Percentiles rank a stretch among this genome's conserved stretches.
Evolutionary conservation across 495 filamentous ascomycete species (phyloP).

Genomic region (Acidomyces sp.): DNA sequence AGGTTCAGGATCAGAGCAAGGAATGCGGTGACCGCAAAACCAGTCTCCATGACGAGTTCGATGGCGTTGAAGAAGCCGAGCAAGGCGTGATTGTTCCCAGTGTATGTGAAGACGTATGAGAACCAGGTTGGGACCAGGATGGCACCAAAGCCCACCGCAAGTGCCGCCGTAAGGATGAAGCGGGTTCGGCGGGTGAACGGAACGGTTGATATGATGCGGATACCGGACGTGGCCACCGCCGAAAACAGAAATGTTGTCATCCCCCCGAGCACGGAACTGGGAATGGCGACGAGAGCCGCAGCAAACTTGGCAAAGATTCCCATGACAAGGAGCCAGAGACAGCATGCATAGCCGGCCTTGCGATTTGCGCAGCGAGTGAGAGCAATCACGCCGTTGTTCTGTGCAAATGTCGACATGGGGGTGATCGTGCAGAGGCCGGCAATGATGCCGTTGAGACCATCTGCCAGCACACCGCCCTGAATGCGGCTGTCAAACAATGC

Average conservation of each 20-base stretch:
- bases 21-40: constrained; percentile 60
- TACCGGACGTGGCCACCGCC: constrained; percentile 71
- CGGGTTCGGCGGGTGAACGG: constrained; percentile 75
- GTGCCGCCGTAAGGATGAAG: constrained; percentile 70
- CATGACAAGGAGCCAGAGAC: constrained; percentile 77
- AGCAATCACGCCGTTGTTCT: constrained; percentile 90
- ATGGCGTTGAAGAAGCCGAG: constrained; percentile 76
- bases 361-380: constrained; percentile 82
- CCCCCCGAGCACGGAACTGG: constrained; percentile 66
- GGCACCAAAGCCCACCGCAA: constrained; percentile 67
- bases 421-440: constrained; percentile 61
- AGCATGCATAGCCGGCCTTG: constrained; percentile 63
- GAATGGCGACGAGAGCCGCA: constrained; percentile 75
- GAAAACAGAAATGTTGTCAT: constrained; percentile 91
- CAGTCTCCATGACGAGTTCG: constrained; percentile 66
- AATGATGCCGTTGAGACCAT: constrained; percentile 70
- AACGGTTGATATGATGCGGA: constrained; percentile 67
- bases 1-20: constrained; percentile 62
- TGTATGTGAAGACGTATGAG: constrained; percentile 58
- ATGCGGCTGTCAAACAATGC: constrained; percentile 73
- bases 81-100: constrained; percentile 54
- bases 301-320: constrained; percentile 88
- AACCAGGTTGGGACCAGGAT: constrained; percentile 58
- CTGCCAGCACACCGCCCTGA: constrained; percentile 76
- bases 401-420: constrained; percentile 67